These are phyloP conservation scores for Jaltomata sinuosa DNA, from an alignment of 257 asterid species.

Conservation along the genomic window DNA sequence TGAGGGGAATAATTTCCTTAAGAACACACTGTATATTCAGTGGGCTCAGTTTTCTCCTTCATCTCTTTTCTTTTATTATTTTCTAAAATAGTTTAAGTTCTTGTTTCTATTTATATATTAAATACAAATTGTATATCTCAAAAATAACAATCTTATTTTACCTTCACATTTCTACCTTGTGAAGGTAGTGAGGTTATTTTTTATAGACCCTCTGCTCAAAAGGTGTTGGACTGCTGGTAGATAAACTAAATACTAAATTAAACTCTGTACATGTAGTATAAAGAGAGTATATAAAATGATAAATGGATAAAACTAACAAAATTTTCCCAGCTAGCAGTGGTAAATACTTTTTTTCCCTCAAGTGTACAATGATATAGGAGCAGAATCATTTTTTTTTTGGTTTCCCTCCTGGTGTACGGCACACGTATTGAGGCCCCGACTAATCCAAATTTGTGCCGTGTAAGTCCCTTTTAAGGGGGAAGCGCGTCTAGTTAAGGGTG, in stretches of 20 bases:
- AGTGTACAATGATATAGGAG: not conserved
- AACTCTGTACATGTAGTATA: not conserved
- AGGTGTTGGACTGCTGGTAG: not conserved
- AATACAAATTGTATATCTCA: too few relatives aligned
- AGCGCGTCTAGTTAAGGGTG: not conserved
- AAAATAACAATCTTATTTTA: too few relatives aligned
- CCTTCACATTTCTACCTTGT: too few relatives aligned
- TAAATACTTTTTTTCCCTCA: not conserved
- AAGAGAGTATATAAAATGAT: not conserved
- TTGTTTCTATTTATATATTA: too few relatives aligned
- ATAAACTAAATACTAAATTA: not conserved
- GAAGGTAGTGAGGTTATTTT: not conserved
- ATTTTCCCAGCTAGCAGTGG: not conserved
- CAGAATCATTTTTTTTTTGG: not conserved
- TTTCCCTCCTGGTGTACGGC: not conserved
- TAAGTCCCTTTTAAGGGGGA: not conserved
- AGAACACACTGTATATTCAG: too few relatives aligned
- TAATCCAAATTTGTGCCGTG: not conserved
- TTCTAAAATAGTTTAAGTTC: too few relatives aligned
- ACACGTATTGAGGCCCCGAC: not conserved
- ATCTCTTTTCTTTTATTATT: too few relatives aligned
- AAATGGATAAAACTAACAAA: not conserved
- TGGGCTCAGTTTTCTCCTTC: too few relatives aligned
- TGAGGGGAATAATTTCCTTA: too few relatives aligned
- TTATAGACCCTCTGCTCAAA: not conserved